phyloP scores from a whole-genome alignment of 108 stramenopile species.

The Halocafeteria seosinensis region DNA sequence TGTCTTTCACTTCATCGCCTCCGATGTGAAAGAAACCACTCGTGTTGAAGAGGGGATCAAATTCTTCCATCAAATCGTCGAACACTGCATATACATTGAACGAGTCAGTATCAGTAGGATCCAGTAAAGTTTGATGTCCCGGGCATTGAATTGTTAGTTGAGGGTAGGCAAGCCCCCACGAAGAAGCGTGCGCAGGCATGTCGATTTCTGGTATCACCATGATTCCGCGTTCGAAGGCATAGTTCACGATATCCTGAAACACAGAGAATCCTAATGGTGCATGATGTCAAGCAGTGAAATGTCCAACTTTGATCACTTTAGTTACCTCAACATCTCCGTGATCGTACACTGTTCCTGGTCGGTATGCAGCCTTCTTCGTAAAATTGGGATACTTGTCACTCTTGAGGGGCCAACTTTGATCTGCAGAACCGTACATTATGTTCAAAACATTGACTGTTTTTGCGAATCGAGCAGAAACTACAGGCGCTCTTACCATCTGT shows the following conservation, averaged over 20 bases:
- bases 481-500: constrained; percentile 22
- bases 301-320: too few species aligned
- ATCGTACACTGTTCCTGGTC: neutral
- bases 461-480: neutral
- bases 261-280: too few species aligned
- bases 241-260: constrained; percentile 2
- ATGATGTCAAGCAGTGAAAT: too few species aligned
- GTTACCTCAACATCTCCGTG: constrained; percentile 5
- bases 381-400: neutral
- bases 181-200: constrained; percentile 11
- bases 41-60: neutral
- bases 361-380: neutral
- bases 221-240: constrained; percentile 3
- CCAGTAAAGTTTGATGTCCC: neutral
- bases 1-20: constrained; percentile 12
- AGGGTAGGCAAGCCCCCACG: constrained; percentile 7
- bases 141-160: constrained; percentile 1
- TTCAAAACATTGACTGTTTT: neutral
- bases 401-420: neutral
- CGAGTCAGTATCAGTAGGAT: too few species aligned
- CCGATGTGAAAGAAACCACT: constrained; percentile 6
- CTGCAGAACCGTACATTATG: neutral
- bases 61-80: neutral
- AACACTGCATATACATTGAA: neutral
- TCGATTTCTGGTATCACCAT: constrained; percentile 15